Evolutionary conservation across 2,329 filamentous ascomycete species (phyloP).

Genomic region (Colletotrichum acutatum): DNA sequence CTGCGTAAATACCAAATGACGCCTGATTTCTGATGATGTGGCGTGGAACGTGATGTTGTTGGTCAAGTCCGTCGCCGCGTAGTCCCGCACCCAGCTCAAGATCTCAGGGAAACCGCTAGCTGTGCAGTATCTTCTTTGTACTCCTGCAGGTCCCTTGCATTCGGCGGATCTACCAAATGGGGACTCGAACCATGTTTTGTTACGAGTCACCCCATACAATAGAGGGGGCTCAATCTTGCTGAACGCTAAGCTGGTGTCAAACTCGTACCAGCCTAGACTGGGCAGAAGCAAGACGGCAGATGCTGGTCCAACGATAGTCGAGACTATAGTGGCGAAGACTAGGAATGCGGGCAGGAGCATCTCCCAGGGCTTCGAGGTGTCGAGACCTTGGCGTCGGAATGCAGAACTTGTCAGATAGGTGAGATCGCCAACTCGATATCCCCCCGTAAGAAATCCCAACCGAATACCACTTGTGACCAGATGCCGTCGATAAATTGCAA

Average conservation of each 20-base stretch:
- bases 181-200: not conserved
- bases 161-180: not conserved
- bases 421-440: constrained; percentile 28
- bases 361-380: not conserved
- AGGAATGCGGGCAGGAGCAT: not conserved
- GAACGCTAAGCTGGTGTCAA: not conserved
- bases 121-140: not conserved
- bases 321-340: constrained; percentile 11
- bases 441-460: constrained; percentile 26
- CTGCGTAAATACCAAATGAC: not conserved
- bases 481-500: constrained; percentile 3
- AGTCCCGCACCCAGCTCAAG: not conserved
- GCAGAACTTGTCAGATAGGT: constrained; percentile 12
- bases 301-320: constrained; percentile 14
- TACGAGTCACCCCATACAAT: not conserved
- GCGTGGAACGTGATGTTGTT: not conserved
- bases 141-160: not conserved
- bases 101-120: not conserved
- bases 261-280: not conserved
- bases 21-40: not conserved
- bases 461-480: constrained; percentile 20
- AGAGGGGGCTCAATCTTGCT: not conserved
- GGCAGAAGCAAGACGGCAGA: constrained; percentile 26
- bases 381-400: constrained; percentile 8
- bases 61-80: not conserved